Conservation (phyloP, 176 grass and related monocot genomes). For the Aegilops tauschii region DNA sequence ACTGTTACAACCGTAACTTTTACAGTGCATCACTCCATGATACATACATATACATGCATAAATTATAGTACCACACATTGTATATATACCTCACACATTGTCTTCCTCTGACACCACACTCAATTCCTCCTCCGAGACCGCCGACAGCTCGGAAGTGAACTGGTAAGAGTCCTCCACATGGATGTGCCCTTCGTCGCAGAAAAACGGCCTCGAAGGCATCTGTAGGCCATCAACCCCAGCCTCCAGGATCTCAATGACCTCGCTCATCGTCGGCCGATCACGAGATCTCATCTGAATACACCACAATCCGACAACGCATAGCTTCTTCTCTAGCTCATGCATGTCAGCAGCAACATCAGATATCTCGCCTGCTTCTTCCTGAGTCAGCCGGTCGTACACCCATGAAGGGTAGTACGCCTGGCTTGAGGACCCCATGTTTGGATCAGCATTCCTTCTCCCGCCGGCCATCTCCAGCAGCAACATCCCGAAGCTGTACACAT, state of each 20-base stretch:
- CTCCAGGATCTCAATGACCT: background rate
- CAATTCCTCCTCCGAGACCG: background rate
- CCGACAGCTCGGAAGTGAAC: background rate
- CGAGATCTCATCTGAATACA: background rate
- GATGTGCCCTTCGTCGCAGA: background rate
- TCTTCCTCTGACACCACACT: background rate
- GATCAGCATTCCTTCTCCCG: background rate
- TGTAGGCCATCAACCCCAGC: background rate
- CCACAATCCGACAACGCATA: background rate
- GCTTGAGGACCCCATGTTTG: background rate
- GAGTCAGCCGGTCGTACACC: background rate
- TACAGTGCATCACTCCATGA: background rate
- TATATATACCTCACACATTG: background rate
- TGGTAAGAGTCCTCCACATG: background rate
- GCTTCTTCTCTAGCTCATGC: background rate
- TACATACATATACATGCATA: background rate
- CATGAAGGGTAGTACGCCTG: background rate
- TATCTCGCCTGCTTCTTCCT: background rate
- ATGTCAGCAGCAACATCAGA: background rate
- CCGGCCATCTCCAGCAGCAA: constrained; percentile 48
- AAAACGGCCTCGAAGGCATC: background rate
- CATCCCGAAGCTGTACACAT: constrained; percentile 61
- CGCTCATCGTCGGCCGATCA: background rate
- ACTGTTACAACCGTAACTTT: background rate
- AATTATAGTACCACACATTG: background rate